Evolutionary conservation across 192 early-diverging fungal genomes (phyloP).

Genomic region (Mortierella antarctica): DNA sequence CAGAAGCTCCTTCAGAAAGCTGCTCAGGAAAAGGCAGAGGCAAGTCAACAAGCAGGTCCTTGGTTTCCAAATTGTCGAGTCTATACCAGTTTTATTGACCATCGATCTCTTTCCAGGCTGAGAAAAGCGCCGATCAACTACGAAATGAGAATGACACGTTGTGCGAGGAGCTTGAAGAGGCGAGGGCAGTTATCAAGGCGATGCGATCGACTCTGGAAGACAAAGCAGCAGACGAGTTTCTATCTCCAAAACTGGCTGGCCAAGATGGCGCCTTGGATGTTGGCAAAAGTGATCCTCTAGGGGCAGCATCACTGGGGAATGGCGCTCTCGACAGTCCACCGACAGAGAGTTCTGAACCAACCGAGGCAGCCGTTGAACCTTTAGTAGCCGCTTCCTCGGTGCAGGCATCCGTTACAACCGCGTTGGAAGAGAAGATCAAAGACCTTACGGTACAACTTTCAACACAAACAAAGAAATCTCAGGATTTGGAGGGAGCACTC

Average conservation of each 20-base stretch:
- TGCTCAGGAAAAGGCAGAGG: constrained; percentile 44
- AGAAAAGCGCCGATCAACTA: constrained; percentile 27
- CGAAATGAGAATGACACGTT: constrained; percentile 31
- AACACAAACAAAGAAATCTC: constrained; percentile 8
- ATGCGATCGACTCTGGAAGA: constrained; percentile 39
- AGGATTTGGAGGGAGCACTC: constrained; percentile 13
- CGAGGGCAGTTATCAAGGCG: constrained; percentile 31
- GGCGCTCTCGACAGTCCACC: neutral
- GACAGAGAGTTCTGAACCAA: neutral
- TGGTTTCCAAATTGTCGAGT: neutral
- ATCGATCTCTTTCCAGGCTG: constrained; percentile 10
- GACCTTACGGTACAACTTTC: constrained; percentile 11
- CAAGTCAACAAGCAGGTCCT: neutral
- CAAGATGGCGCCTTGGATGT: neutral
- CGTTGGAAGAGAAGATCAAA: constrained; percentile 6
- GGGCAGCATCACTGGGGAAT: neutral
- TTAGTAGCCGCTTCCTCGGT: neutral
- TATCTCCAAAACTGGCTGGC: constrained; percentile 20
- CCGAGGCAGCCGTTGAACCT: neutral
- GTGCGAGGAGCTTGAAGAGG: constrained; percentile 40
- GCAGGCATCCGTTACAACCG: neutral
- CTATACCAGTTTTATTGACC: neutral
- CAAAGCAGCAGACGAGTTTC: constrained; percentile 40
- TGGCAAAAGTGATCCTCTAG: constrained; percentile 14
- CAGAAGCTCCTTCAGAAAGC: constrained; percentile 48